Evolutionary conservation across 2,329 filamentous ascomycete genomes (phyloP), one percentile per base, ranked within the genome.

Genomic region (Hypoxylon sp.): DNA sequence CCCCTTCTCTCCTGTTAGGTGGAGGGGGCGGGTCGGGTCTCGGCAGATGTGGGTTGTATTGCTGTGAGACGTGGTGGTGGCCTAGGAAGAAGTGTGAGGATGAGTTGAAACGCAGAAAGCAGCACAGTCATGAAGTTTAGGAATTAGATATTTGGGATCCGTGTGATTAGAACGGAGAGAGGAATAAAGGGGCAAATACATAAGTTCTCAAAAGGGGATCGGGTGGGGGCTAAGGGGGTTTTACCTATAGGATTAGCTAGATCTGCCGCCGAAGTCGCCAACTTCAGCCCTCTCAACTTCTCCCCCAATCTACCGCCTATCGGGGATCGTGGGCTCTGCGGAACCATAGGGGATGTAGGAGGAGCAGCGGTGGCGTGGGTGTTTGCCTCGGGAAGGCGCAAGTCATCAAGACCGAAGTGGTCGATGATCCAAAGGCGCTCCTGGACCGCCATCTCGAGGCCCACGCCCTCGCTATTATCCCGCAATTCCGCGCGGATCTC

Each of bases 381-480:
- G 52, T 68, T 71, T 64, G 75, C 71, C 11, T 53, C 53, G 17
- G 24, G 51, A n/a, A 35, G 46, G 52, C 78, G 59, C 79, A 82
- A 68, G 79, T 84, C 59, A 80, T 79, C 46, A 50, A 93, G 83
- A 5, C 91, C 91, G 79, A 97, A 97, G 74, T 94, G 93, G 51
- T 90, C 84, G 75, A 93, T 88, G 58, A 97, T 94, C 94, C 94
- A 97, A 73, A 92, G 87, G 77, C 90, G 92, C 80, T 97, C 94
- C 64, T 93, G 89, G 52, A 93, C 79, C 0, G 91, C 93, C 91
- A 97, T 97, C 77, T 93, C 89, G 62, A 97, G 82, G 1, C 92
- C 94, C 17, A 97, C 88, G 19, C 94, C 92, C 81, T 97, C 94
- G 11, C 87, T 86, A 76, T 97, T 97, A 70, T 85, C 83, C 73